Percentiles rank a stretch among this genome's conserved stretches.
phyloP scores from a whole-genome alignment of 805 yeast species.

The Saccharomycopsis javanensis region DNA sequence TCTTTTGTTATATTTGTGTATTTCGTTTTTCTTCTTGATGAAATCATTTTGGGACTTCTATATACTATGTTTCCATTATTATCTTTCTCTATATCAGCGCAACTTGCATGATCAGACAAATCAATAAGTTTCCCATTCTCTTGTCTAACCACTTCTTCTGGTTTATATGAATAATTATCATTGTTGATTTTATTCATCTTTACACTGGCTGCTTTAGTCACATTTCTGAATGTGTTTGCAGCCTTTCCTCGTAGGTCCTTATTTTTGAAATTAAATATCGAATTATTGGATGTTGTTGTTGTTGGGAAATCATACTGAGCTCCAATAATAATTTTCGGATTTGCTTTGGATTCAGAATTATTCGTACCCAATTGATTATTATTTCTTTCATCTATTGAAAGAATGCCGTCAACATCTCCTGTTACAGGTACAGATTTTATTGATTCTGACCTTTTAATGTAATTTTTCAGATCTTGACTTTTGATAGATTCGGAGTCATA shows the following conservation, averaged over 20 bases:
- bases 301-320: background rate
- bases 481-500: background rate
- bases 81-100: constrained; percentile 18
- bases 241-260: constrained; percentile 10
- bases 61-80: constrained; percentile 21
- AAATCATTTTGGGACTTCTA: constrained; percentile 60
- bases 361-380: background rate
- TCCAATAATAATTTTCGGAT: background rate
- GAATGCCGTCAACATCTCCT: background rate
- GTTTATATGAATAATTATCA: background rate
- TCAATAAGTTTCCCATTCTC: constrained; percentile 18
- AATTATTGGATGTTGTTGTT: background rate
- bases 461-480: background rate
- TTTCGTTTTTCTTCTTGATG: constrained; percentile 37
- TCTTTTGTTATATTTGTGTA: constrained; percentile 20
- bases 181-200: background rate
- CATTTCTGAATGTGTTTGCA: background rate
- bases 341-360: background rate
- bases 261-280: background rate
- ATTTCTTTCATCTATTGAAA: background rate
- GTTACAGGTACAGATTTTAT: background rate
- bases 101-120: constrained; percentile 18
- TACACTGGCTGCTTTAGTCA: background rate
- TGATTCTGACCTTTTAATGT: background rate
- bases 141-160: background rate